A percentile compares a stretch with the other conserved stretches of the same genome.
Conservation (phyloP, 495 filamentous ascomycete species). For the Pseudomonodictys pantanalensis region DNA sequence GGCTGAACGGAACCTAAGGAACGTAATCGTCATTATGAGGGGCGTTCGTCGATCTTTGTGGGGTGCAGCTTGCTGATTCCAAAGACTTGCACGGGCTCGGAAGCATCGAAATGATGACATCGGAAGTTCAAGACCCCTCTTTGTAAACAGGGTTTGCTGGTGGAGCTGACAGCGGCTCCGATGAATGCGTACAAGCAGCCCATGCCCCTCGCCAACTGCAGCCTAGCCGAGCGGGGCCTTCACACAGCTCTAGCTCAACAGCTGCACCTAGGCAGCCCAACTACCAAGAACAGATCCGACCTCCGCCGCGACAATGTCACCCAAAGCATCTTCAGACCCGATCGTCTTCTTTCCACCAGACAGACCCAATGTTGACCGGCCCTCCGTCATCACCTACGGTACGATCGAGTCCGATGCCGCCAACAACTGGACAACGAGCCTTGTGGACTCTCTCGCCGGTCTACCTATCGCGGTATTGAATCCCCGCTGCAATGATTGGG, state of each 20-base stretch:
- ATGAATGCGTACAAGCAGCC: not conserved
- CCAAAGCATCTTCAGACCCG: not conserved
- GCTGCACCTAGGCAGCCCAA: no score
- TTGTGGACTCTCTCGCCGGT: conserved; percentile 11
- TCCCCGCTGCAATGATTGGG: conserved; percentile 55
- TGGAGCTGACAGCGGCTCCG: no score
- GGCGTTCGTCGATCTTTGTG: conserved; percentile 1
- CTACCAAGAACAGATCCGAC: no score
- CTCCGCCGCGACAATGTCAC: not conserved
- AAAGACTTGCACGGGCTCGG: not conserved
- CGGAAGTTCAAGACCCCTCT: no score
- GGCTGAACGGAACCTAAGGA: not conserved
- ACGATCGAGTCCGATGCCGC: conserved; percentile 10
- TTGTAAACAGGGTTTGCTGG: no score
- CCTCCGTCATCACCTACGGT: conserved; percentile 30
- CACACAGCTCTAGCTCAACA: no score
- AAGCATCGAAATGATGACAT: not conserved
- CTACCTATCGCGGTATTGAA: conserved; percentile 58
- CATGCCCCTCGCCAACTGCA: no score
- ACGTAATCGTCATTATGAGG: conserved; percentile 1
- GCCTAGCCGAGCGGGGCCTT: no score
- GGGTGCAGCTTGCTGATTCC: conserved; percentile 30
- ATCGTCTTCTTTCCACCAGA: conserved; percentile 7
- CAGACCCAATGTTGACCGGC: not conserved
- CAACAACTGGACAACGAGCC: conserved; percentile 17